Conservation (phyloP, 192 early-diverging fungal genomes). For the Bifiguratus adelaidae region DNA sequence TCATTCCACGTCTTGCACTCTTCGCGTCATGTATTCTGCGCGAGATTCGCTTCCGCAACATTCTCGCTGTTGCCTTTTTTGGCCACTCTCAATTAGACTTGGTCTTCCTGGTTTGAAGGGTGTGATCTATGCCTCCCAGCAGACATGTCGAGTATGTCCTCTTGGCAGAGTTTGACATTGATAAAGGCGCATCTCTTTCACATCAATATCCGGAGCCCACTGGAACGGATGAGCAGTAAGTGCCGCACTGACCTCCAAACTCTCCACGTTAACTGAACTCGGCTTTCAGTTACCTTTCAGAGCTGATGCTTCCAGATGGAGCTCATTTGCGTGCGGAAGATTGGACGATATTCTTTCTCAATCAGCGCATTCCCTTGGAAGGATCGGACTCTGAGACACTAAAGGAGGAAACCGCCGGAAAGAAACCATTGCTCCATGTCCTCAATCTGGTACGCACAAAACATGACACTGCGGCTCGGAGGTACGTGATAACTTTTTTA, state of each 20-base stretch:
- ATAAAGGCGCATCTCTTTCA: slow-evolving; percentile 77
- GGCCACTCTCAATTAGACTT: too few species aligned
- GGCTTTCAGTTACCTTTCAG: slow-evolving; percentile 33
- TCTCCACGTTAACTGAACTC: not conserved
- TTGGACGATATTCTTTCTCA: slow-evolving; percentile 91
- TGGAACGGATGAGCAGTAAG: slow-evolving; percentile 73
- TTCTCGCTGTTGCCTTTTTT: too few species aligned
- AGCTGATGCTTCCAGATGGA: slow-evolving; percentile 94
- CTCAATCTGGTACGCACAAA: slow-evolving; percentile 87
- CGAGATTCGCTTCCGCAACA: too few species aligned
- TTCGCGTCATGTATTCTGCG: too few species aligned
- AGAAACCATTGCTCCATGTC: slow-evolving; percentile 75
- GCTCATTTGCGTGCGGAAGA: slow-evolving; percentile 88
- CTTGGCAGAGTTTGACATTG: slow-evolving; percentile 93
- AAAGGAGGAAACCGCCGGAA: slow-evolving; percentile 13
- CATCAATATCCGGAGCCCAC: slow-evolving; percentile 82
- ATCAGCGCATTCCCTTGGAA: slow-evolving; percentile 51
- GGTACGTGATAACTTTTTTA: slow-evolving; percentile 15
- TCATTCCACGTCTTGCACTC: too few species aligned
- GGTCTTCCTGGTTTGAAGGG: too few species aligned
- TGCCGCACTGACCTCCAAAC: not conserved
- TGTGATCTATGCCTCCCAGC: too few species aligned
- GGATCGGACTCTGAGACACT: slow-evolving; percentile 8
- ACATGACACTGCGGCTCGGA: slow-evolving; percentile 70
- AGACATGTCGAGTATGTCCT: slow-evolving; percentile 83